phyloP scores from a whole-genome alignment of 441 rosid genomes.

The Adansonia madagascariensis region DNA sequence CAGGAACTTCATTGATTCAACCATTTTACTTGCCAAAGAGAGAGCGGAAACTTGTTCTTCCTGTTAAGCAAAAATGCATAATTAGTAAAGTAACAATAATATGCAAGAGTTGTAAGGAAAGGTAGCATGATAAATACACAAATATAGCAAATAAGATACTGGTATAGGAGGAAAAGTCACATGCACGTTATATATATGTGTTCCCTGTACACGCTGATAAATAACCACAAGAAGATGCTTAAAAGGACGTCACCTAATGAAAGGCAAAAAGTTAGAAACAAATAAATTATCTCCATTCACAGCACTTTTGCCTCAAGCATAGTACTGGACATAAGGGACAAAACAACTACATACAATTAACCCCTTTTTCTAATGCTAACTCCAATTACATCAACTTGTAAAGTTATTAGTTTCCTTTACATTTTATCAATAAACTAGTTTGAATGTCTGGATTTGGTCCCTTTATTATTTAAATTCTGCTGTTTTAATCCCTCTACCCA shows the following conservation, averaged over 20 bases:
- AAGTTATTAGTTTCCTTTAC: not conserved
- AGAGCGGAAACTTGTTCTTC: conserved; percentile 79
- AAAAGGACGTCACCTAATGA: not conserved
- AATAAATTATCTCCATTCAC: not conserved
- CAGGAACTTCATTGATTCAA: conserved; percentile 84
- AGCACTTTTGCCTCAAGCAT: not conserved
- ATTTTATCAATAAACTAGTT: not conserved
- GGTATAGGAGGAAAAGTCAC: not conserved
- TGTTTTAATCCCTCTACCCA: not conserved
- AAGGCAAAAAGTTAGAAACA: not conserved
- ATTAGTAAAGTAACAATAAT: not conserved
- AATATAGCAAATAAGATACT: not conserved
- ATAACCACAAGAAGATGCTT: conserved; percentile 2
- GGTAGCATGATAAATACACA: not conserved
- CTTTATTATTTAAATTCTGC: not conserved
- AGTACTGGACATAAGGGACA: not conserved
- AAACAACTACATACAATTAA: not conserved
- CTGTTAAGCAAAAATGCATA: conserved; percentile 45
- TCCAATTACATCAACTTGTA: not conserved
- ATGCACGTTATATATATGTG: not conserved
- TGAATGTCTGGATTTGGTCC: not conserved
- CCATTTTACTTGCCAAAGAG: conserved; percentile 80
- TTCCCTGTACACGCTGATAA: not conserved
- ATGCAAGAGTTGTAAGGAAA: conserved; percentile 10
- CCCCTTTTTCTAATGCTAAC: not conserved